A percentile compares a stretch with the other conserved stretches of the same genome.
These are phyloP conservation scores for Porphyra umbilicalis DNA, from an alignment of 31 red algal species.

Conservation along the genomic window DNA sequence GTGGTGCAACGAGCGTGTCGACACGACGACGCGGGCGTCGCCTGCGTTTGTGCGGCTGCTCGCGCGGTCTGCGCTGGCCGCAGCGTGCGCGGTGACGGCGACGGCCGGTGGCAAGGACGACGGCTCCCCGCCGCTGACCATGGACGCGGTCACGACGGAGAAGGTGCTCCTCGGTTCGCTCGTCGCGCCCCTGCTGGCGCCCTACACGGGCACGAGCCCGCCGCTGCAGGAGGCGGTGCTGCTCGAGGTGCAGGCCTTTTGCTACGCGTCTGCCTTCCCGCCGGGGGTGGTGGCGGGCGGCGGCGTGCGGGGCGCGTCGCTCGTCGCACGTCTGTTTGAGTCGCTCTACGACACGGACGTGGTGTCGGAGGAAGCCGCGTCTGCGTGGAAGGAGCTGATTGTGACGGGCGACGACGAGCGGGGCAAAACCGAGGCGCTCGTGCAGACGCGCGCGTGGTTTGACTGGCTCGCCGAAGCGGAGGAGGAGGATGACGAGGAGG, in stretches of 20 bases:
- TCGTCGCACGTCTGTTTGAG: slow-evolving; percentile 25
- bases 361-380: slow-evolving; percentile 29
- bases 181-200: slow-evolving; percentile 10
- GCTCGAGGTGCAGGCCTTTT: slow-evolving; percentile 23
- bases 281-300: not conserved
- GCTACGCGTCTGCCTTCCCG: slow-evolving; percentile 8
- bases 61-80: not conserved
- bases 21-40: slow-evolving; percentile 7
- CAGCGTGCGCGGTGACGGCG: slow-evolving; percentile 5
- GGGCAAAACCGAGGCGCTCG: slow-evolving; percentile 59
- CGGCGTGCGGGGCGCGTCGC: not conserved
- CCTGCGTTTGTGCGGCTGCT: slow-evolving; percentile 16
- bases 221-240: slow-evolving; percentile 37
- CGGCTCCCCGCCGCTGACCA: slow-evolving; percentile 25
- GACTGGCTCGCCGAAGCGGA: slow-evolving; percentile 32
- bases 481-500: slow-evolving; percentile 10
- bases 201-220: not conserved
- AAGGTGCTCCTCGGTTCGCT: slow-evolving; percentile 9
- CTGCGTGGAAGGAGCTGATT: slow-evolving; percentile 38
- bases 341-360: slow-evolving; percentile 38
- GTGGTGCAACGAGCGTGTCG: not conserved
- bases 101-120: slow-evolving; percentile 15
- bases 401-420: slow-evolving; percentile 7
- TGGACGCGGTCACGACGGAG: slow-evolving; percentile 9
- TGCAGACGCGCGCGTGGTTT: slow-evolving; percentile 37